Evolutionary conservation across 257 asterid genomes (phyloP), one percentile per base, ranked within the genome.

Genomic region (Henckelia pumila): DNA sequence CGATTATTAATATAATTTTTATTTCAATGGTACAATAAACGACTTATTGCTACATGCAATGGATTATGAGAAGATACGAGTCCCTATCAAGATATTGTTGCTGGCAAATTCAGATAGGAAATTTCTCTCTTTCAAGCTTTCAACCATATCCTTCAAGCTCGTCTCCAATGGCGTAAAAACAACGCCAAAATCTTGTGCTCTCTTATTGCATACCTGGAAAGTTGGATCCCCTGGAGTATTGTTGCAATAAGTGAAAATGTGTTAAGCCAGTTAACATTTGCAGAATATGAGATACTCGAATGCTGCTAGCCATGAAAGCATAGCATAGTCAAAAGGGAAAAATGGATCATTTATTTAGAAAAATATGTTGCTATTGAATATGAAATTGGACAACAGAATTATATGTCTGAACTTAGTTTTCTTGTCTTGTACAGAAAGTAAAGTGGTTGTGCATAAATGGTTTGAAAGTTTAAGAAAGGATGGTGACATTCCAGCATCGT

Each of bases 151-250:
- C 44, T 69, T 74, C 3, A 79, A 63, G 59, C 69, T 76, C 30
- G 56, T 69, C 26, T 79, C 83, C 47, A 76, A 55, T 26, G 77
- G 74, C 24, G 63, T 73, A 71, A 76, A 76, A 23, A 19, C 50
- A 17, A 81, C 5, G 28, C 83, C 86, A 75, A 78, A 67, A 56
- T 65, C 9, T 57, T 65, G 59, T 33, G 76, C 76, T 65, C 47
- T 82, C 29, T 82, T 80, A 7, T 16, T 63, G 4, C 84, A 82
- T 37, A 79, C 79, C 37, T 47, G 68, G 44, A 52, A 69, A 14
- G 49, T 32, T 4, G 66, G 64, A 61, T 68, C 68, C 25, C 63
- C 59, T 56, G 37, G 56, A 24, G 19, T 7, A 17, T 71, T 71
- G 61, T 23, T 76, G 61, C 53, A 53, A 52, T n/a, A n/a, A 35